phyloP scores from a whole-genome alignment of 805 yeast species.

The Cyberlindnera saturnus region DNA sequence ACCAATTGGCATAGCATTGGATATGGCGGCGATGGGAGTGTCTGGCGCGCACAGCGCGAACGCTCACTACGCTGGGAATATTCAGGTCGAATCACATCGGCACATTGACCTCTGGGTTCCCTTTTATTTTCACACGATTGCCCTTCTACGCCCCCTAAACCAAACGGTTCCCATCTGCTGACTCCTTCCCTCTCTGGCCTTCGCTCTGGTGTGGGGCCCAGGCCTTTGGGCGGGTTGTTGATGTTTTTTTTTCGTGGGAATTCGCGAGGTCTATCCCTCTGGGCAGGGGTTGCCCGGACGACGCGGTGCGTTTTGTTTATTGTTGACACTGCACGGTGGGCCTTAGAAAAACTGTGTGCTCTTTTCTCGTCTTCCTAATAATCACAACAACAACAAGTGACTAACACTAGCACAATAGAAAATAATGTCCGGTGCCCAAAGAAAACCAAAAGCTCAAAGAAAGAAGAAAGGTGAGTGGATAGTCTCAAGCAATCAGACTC shows the following conservation, averaged over 20 bases:
- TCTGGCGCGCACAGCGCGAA: too few species aligned
- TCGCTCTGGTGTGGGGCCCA: neutral
- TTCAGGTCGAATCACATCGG: too few species aligned
- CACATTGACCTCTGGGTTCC: too few species aligned
- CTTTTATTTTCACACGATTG: too few species aligned
- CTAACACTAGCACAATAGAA: conserved; percentile 1
- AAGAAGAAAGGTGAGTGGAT: conserved; percentile 34
- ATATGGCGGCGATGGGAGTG: too few species aligned
- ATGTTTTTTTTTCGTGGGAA: neutral
- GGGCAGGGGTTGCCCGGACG: neutral
- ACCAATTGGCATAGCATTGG: too few species aligned
- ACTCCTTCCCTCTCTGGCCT: neutral
- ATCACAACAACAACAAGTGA: conserved; percentile 4
- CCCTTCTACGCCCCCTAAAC: too few species aligned
- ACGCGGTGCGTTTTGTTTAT: neutral
- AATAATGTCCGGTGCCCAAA: conserved; percentile 33
- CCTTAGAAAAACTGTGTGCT: neutral
- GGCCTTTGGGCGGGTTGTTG: conserved; percentile 1
- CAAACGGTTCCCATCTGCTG: neutral
- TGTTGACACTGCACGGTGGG: too few species aligned
- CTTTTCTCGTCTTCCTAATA: neutral
- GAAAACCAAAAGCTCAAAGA: conserved; percentile 34
- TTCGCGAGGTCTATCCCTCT: neutral
- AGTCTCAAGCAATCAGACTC: conserved; percentile 1
- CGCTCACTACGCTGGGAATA: too few species aligned